Percentiles rank a stretch among this genome's conserved stretches.
These are phyloP conservation scores for Mycena leptocephala DNA, from an alignment of 768 basidiomycete genomes.

Conservation along the genomic window DNA sequence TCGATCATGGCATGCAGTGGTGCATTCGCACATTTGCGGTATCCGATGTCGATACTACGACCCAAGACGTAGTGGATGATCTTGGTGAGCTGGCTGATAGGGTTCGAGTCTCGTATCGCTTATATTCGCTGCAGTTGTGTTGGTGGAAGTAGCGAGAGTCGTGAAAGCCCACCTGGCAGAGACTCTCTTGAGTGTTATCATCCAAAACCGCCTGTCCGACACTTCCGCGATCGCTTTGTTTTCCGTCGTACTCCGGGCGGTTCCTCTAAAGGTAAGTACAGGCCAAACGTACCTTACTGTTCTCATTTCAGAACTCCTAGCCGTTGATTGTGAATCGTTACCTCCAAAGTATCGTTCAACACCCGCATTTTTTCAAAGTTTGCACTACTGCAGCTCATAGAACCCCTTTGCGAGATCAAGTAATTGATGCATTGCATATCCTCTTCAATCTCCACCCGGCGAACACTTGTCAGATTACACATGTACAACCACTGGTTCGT, in stretches of 20 bases:
- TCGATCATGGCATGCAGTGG: constrained; percentile 69
- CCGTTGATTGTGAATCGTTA: constrained; percentile 83
- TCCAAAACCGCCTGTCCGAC: constrained; percentile 73
- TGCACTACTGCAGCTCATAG: constrained; percentile 47
- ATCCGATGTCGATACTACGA: constrained; percentile 39
- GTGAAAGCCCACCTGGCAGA: constrained; percentile 78
- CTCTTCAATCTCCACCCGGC: constrained; percentile 85
- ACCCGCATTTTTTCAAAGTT: constrained; percentile 71
- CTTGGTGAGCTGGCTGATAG: constrained; percentile 19
- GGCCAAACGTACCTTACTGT: background rate
- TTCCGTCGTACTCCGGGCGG: constrained; percentile 53
- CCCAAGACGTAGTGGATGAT: constrained; percentile 45
- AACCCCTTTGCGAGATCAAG: constrained; percentile 56
- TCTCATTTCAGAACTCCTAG: constrained; percentile 52
- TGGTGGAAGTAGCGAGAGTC: constrained; percentile 47
- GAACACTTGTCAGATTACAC: constrained; percentile 90
- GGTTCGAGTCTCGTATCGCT: background rate
- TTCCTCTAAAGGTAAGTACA: constrained; percentile 74
- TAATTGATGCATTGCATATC: constrained; percentile 71
- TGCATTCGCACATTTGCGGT: constrained; percentile 64
- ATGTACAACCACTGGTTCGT: constrained; percentile 82
- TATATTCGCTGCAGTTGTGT: constrained; percentile 42
- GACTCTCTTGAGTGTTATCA: constrained; percentile 74
- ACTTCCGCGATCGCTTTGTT: constrained; percentile 61
- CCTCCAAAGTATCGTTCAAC: constrained; percentile 84